Evolutionary conservation across 1,284 basidiomycete genomes (phyloP).

Genomic region (Blastosporella zonata): DNA sequence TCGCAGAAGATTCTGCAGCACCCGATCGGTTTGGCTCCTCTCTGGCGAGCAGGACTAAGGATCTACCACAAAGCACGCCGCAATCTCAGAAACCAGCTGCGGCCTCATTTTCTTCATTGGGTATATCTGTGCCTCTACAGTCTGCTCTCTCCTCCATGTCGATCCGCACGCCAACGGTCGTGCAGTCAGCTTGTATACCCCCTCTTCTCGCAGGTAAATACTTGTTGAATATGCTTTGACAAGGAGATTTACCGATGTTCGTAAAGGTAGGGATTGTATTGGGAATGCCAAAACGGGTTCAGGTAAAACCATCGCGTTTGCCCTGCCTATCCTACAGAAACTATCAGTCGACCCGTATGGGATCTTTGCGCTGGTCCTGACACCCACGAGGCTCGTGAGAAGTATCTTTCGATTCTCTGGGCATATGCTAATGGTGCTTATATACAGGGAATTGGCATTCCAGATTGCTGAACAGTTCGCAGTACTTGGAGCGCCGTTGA

Average conservation of each 20-base stretch:
- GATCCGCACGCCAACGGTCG: constrained; percentile 83
- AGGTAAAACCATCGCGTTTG: constrained; percentile 97
- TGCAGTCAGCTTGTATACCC: constrained; percentile 90
- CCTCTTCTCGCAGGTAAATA: constrained; percentile 75
- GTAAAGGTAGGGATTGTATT: constrained; percentile 83
- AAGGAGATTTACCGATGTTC: constrained; percentile 1
- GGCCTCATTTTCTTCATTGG: constrained; percentile 66
- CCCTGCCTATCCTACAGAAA: constrained; percentile 91
- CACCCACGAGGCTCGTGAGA: constrained; percentile 79
- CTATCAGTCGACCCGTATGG: constrained; percentile 89
- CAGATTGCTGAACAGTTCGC: constrained; percentile 97
- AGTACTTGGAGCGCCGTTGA: constrained; percentile 82
- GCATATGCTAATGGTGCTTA: not conserved
- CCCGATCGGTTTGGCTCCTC: constrained; percentile 27
- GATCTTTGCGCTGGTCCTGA: constrained; percentile 90
- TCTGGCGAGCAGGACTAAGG: constrained; percentile 8
- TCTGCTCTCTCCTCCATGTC: constrained; percentile 78
- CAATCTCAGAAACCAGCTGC: constrained; percentile 11
- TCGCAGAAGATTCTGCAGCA: constrained; percentile 2
- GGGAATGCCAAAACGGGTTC: constrained; percentile 98
- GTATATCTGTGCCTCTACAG: constrained; percentile 72
- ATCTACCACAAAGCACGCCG: not conserved
- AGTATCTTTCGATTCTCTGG: not conserved
- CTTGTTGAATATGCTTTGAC: too few species aligned
- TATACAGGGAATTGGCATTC: constrained; percentile 86